A percentile compares a stretch with the other conserved stretches of the same genome.
Evolutionary conservation across 23 red algal genomes (phyloP).

Genomic region (Chondrus crispus): DNA sequence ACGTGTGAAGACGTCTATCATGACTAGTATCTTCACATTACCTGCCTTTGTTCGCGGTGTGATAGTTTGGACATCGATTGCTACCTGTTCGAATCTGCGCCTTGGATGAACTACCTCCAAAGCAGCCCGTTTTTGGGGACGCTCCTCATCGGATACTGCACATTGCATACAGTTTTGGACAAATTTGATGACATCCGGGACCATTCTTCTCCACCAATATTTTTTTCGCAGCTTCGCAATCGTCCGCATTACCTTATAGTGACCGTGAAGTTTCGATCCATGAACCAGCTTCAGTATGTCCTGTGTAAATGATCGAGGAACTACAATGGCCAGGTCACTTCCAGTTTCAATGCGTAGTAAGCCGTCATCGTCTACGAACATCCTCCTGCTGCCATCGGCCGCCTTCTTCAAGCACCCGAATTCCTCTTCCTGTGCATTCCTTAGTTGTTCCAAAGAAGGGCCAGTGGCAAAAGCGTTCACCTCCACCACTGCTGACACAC

Average conservation of each 20-base stretch:
- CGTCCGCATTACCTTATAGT: neutral
- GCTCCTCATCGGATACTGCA: neutral
- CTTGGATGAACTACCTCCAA: neutral
- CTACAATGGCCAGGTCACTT: neutral
- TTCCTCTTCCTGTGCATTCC: too few species aligned
- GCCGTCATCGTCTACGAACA: too few species aligned
- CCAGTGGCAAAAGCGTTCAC: too few species aligned
- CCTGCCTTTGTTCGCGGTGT: neutral
- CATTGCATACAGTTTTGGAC: neutral
- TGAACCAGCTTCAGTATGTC: neutral
- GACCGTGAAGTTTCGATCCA: neutral
- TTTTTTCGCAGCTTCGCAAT: neutral
- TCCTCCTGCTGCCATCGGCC: too few species aligned
- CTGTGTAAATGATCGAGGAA: neutral
- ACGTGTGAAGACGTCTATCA: too few species aligned
- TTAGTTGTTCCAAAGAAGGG: too few species aligned
- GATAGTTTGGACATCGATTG: neutral
- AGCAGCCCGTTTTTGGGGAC: neutral
- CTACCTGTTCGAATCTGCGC: neutral
- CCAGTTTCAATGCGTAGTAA: too few species aligned
- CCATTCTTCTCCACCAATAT: neutral
- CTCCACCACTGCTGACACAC: too few species aligned
- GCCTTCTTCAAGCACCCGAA: too few species aligned
- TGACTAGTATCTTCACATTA: too few species aligned
- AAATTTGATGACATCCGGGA: neutral